Base-by-base conservation (phyloP, 371 early-diverging fungal species). In the Rhizopus sp. region DNA sequence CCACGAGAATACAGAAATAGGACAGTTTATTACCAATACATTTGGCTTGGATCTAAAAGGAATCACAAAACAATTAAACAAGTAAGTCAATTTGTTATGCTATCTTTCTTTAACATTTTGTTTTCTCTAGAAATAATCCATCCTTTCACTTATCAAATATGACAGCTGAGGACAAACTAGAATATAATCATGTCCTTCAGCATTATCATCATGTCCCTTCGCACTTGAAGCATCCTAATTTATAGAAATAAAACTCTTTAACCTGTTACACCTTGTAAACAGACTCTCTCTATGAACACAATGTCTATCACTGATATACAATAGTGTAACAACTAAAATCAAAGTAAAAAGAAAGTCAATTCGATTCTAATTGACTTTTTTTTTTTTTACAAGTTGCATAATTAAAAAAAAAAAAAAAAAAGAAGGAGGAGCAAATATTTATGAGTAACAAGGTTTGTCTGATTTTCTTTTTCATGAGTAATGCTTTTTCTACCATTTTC, bases 1-100 rank as follows among this genome's bases (percentile, higher is more conserved):
- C 66, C 81, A 83, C 62, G 93, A 92, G 59, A 97, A 97, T 70
- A 95, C 88, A 0, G 88, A 93, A 29, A 87, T 97, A 57, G 96
- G 96, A 31, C 58, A 71, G 3, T 89, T 91, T 59, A 87, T 97
- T 34, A 71, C 64, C 4, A 53, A 74, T 0, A 80, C 75, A 53
- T 72, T 96, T 59, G 73, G 72, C 7, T 75, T 96, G 9, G 76
- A 92, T 59, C 61, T 94, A 23, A 60, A 65, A 0, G 65, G 68
- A 10, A 74, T 91, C 12, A 94, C 97, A 5, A 50, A 56, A 17
- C 59, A 64, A 53, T 72, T 90, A 50, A 81, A 86, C 53, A 37
- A 47, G 77, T 74, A 66, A 64, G 50, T 16, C 40, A 10, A 42
- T 35, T 9, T 23, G 9, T 34, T 2, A 48, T 39, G 2, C 7